Conservation (phyloP, 2,329 filamentous ascomycete genomes). For the Fusarium duplospermum region DNA sequence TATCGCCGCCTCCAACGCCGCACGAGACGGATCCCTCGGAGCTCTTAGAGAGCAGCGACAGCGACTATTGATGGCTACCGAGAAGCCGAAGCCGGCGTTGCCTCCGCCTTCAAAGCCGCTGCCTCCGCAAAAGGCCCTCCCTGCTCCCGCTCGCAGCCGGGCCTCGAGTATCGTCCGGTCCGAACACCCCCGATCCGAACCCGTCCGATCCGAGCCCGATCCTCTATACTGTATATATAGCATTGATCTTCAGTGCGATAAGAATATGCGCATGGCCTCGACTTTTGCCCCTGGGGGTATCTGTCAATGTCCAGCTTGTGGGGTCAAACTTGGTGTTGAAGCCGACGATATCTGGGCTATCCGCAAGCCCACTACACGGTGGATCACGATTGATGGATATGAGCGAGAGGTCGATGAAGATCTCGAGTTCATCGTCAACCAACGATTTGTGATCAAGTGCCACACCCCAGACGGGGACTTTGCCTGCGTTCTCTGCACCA, state of each 20-base stretch:
- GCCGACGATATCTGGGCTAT: slow-evolving; percentile 39
- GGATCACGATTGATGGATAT: slow-evolving; percentile 26
- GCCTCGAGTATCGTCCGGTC: slow-evolving; percentile 3
- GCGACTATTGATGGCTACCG: slow-evolving; percentile 23
- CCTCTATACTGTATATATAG: slow-evolving; percentile 40
- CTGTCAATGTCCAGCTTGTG: slow-evolving; percentile 36
- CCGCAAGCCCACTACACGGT: slow-evolving; percentile 25
- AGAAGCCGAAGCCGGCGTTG: slow-evolving; percentile 23
- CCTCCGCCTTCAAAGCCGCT: slow-evolving; percentile 9
- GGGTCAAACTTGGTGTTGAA: slow-evolving; percentile 28
- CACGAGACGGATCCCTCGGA: slow-evolving; percentile 34
- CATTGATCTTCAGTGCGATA: slow-evolving; percentile 35
- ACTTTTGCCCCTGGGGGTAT: slow-evolving; percentile 29
- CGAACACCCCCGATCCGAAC: neutral
- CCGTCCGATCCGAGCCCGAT: slow-evolving; percentile 7
- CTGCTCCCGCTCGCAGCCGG: neutral
- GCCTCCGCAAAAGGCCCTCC: neutral
- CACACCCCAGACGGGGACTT: slow-evolving; percentile 40
- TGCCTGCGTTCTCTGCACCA: slow-evolving; percentile 38
- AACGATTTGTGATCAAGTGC: slow-evolving; percentile 40
- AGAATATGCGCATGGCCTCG: slow-evolving; percentile 24
- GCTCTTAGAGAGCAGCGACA: slow-evolving; percentile 39
- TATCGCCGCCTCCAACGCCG: slow-evolving; percentile 39
- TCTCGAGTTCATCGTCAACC: slow-evolving; percentile 37
- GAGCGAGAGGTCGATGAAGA: slow-evolving; percentile 37